Conservation (phyloP, 2,329 filamentous ascomycete genomes). For the Trichoderma hamatum region DNA sequence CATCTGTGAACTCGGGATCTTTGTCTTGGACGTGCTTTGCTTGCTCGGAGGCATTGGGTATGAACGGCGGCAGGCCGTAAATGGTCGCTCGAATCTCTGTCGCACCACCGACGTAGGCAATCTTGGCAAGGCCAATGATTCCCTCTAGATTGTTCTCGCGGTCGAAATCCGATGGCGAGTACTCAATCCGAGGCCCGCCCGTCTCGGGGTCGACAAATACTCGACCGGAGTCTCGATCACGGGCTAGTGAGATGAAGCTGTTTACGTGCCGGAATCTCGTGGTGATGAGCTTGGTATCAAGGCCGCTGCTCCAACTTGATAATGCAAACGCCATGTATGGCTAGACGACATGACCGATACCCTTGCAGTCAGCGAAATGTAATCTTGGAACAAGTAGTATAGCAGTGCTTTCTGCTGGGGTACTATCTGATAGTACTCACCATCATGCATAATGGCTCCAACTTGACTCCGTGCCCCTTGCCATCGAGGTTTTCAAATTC, state of each 20-base stretch:
- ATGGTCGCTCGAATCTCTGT: conserved; percentile 73
- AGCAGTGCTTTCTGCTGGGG: neutral
- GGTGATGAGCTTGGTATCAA: conserved; percentile 72
- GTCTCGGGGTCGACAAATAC: conserved; percentile 73
- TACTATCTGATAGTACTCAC: conserved; percentile 41
- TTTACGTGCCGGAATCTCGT: conserved; percentile 70
- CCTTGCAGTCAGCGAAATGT: conserved; percentile 22
- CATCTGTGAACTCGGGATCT: conserved; percentile 57
- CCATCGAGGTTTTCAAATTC: conserved; percentile 82
- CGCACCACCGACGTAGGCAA: conserved; percentile 78
- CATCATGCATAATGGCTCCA: conserved; percentile 76
- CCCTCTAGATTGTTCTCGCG: conserved; percentile 72
- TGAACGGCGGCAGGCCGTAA: conserved; percentile 66
- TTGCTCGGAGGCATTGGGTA: conserved; percentile 38
- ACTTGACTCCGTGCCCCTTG: conserved; percentile 77
- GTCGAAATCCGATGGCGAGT: conserved; percentile 73
- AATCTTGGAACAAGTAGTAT: conserved; percentile 1
- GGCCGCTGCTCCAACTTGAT: conserved; percentile 67
- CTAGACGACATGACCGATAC: conserved; percentile 20
- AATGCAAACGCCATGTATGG: conserved; percentile 66
- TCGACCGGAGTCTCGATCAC: conserved; percentile 75
- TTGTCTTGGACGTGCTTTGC: conserved; percentile 31
- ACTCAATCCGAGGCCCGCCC: conserved; percentile 68
- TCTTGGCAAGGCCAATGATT: conserved; percentile 70
- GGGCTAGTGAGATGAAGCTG: conserved; percentile 71